Evolutionary conservation across 2,329 filamentous ascomycete genomes (phyloP), one percentile per base, ranked within the genome.

Genomic region (Cercospora sesami): DNA sequence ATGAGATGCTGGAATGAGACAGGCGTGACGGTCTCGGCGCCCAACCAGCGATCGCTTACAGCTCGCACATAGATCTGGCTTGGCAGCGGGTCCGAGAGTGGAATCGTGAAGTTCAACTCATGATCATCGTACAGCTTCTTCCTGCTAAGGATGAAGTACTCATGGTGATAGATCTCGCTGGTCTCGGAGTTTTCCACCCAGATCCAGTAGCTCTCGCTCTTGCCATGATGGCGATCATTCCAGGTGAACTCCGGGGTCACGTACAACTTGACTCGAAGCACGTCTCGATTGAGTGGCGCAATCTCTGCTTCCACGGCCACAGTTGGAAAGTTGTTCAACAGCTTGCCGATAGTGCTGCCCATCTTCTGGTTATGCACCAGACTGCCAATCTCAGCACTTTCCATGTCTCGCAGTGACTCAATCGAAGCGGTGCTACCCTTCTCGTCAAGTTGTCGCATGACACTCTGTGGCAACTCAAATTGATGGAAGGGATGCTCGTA

Each of bases 151-250:
- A 99, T 95, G 81, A 99, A 98, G 80, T 91, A 97, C 78, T 99
- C 95, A 72, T 98, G 92, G 75, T 99, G 95, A 75, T 97, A 98
- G 48, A 99, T 98, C 79, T 98, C 94, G 0, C 93, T 94, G 0
- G 94, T 97, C 75, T 98, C 95, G 0, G 94, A 97, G 78, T 98
- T 97, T 79, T 99, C 95, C 3, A 99, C 94, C 96, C 95, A 99
- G 67, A 99, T 91, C 87, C 96, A 99, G 81, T 96, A 99, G 4
- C 94, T 94, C 76, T 99, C 95, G 0, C 94, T 97, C 2, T 90
- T 93, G 18, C 96, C 96, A 76, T 99, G 94, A 68, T 97, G 87
- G 58, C 91, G 89, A 73, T 98, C 94, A 74, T 97, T 96, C 95
- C 95, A 99, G 42, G 85, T 85, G 77, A 99, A 99, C 62, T 98